Percentiles rank a stretch among this genome's conserved stretches.
Conservation (phyloP, 441 rosid species). For the Gossypium davidsonii region DNA sequence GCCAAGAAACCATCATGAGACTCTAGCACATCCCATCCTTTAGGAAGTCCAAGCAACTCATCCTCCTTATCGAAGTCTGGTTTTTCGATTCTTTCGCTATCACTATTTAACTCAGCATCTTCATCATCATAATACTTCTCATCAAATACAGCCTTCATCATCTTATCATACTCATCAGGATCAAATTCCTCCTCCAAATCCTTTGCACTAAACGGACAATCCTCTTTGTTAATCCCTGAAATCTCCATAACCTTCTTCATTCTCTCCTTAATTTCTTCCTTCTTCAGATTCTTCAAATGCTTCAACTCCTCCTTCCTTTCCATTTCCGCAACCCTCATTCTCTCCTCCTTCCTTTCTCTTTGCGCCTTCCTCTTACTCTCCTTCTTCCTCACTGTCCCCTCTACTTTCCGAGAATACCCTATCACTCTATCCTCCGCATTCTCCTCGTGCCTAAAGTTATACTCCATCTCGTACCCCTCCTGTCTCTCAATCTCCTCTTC, state of each 20-base stretch:
- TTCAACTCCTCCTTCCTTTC: constrained; percentile 79
- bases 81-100: constrained; percentile 44
- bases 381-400: constrained; percentile 83
- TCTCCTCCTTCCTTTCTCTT: constrained; percentile 66
- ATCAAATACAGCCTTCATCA: constrained; percentile 64
- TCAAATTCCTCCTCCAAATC: constrained; percentile 66
- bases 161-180: constrained; percentile 67
- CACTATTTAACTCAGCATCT: constrained; percentile 46
- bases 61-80: constrained; percentile 85
- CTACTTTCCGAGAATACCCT: constrained; percentile 68
- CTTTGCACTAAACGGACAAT: constrained; percentile 29
- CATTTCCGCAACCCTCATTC: constrained; percentile 51
- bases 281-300: constrained; percentile 83
- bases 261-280: constrained; percentile 72
- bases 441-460: constrained; percentile 61
- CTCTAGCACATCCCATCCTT: constrained; percentile 54
- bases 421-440: constrained; percentile 53
- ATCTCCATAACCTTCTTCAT: constrained; percentile 58
- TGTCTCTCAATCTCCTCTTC: constrained; percentile 53
- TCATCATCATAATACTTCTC: constrained; percentile 57
- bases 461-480: constrained; percentile 51
- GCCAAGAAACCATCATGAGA: constrained; percentile 55
- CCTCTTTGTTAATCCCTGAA: constrained; percentile 53
- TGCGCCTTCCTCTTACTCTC: constrained; percentile 58
- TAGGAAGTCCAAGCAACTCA: constrained; percentile 74